Conservation (phyloP, 164 flowering plant genomes). For the Hamamelis virginiana region DNA sequence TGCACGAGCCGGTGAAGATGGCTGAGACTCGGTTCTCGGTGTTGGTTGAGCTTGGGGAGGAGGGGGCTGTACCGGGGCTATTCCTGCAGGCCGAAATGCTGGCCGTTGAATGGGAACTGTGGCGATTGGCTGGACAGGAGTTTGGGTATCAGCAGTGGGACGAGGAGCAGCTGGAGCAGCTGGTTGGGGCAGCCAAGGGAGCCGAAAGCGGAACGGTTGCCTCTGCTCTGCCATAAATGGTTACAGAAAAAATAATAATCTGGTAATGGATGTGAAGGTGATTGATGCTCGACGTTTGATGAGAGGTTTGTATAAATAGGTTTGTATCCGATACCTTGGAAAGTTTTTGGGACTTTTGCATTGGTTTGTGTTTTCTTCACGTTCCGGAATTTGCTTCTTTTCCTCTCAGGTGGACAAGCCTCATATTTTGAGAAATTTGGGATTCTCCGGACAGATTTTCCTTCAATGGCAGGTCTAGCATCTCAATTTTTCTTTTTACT, state of each 20-base stretch:
- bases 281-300: not conserved
- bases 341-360: not conserved
- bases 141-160: conserved; percentile 10
- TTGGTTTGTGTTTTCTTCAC: not conserved
- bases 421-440: not conserved
- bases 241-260: not conserved
- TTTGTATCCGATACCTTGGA: conserved; percentile 32
- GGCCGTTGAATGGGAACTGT: conserved; percentile 16
- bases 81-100: conserved; percentile 34
- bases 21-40: conserved; percentile 17
- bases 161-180: conserved; percentile 13
- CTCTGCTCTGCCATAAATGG: conserved; percentile 39
- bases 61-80: conserved; percentile 20
- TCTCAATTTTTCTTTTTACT: conserved; percentile 5
- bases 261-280: not conserved
- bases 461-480: conserved; percentile 15
- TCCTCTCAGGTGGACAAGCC: not conserved
- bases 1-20: conserved; percentile 13
- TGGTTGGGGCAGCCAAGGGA: conserved; percentile 39
- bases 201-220: conserved; percentile 41
- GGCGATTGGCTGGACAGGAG: conserved; percentile 13
- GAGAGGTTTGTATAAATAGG: conserved; percentile 21
- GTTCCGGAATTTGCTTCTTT: not conserved
- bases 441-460: conserved; percentile 4
- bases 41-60: conserved; percentile 17